Evolutionary conservation across 2,329 filamentous ascomycete species (phyloP).

Genomic region (Fusarium denticulatum): DNA sequence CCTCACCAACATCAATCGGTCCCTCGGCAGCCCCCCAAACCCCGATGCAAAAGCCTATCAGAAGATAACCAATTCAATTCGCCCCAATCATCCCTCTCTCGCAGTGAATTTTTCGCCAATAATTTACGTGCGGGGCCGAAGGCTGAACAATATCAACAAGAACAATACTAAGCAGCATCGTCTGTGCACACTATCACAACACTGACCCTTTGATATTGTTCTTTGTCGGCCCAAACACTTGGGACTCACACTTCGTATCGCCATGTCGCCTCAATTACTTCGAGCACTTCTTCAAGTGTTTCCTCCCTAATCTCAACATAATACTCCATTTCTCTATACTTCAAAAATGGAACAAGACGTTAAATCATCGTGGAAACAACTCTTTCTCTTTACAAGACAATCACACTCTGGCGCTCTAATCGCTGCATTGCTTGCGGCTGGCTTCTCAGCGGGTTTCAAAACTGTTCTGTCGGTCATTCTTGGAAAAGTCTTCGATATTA

Average conservation of each 20-base stretch:
- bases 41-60: neutral
- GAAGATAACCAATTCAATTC: neutral
- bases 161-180: conserved; percentile 33
- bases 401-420: conserved; percentile 66
- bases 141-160: conserved; percentile 30
- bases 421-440: conserved; percentile 64
- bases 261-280: neutral
- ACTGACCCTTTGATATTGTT: conserved; percentile 27
- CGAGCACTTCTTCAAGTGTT: neutral
- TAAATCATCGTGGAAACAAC: conserved; percentile 51
- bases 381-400: conserved; percentile 79
- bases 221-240: conserved; percentile 32
- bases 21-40: neutral
- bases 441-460: conserved; percentile 69
- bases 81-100: neutral
- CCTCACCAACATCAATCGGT: neutral
- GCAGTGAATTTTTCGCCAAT: neutral
- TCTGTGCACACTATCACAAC: conserved; percentile 31
- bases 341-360: conserved; percentile 29
- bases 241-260: neutral
- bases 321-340: neutral
- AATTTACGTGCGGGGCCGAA: neutral
- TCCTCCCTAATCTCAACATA: neutral
- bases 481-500: conserved; percentile 77
- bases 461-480: conserved; percentile 76